These are phyloP conservation scores for Striga asiatica DNA, from an alignment of 257 asterid species.

Conservation along the genomic window DNA sequence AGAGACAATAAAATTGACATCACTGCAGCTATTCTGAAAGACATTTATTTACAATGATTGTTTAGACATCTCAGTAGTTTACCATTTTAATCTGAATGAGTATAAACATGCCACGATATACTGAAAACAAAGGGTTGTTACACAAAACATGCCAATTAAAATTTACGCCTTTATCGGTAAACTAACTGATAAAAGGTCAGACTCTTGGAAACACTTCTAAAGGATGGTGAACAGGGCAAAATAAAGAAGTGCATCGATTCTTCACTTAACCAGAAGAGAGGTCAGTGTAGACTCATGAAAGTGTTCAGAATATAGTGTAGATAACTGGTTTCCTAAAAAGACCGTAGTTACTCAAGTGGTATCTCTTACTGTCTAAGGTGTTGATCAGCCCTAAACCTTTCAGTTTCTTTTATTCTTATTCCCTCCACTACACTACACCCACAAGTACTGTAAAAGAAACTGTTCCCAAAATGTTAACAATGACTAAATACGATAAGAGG, in stretches of 20 bases:
- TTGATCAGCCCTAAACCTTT: no score
- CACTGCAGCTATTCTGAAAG: not conserved
- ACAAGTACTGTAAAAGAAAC: no score
- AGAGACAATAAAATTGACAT: not conserved
- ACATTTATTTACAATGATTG: not conserved
- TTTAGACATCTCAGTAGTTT: not conserved
- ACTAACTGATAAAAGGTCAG: not conserved
- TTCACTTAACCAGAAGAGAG: not conserved
- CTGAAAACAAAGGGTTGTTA: not conserved
- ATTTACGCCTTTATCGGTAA: no score
- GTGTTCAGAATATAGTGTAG: not conserved
- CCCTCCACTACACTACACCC: no score
- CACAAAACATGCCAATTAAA: not conserved
- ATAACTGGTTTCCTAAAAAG: not conserved
- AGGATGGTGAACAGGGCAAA: not conserved
- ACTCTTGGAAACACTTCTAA: not conserved
- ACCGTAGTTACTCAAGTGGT: no score
- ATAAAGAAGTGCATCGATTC: not conserved
- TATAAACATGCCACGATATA: not conserved
- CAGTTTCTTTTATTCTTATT: no score
- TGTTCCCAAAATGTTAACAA: no score
- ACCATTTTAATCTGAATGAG: not conserved
- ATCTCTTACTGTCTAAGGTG: no score
- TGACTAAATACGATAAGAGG: slow-evolving; percentile 12
- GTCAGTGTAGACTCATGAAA: not conserved